phyloP scores from a whole-genome alignment of 1,139 yeast genomes.

The Kurtzmaniella natalensis region DNA sequence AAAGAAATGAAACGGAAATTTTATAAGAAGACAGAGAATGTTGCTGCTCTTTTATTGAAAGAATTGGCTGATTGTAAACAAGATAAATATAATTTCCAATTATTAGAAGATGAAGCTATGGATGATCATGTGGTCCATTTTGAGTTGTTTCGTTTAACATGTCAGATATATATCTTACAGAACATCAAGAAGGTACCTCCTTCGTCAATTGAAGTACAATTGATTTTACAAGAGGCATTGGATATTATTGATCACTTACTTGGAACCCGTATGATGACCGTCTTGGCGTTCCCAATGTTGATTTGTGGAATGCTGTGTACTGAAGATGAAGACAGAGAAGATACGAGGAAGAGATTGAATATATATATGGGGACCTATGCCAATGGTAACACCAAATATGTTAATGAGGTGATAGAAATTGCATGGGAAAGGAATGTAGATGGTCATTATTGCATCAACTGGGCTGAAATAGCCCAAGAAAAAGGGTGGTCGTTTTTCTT shows the following conservation, averaged over 20 bases:
- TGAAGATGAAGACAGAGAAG: not conserved
- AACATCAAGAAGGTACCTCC: not conserved
- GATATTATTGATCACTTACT: not conserved
- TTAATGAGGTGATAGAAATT: not conserved
- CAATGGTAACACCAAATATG: constrained; percentile 1
- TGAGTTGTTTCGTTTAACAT: not conserved
- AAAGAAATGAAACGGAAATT: not conserved
- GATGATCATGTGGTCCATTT: not conserved
- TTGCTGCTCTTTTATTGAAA: not conserved
- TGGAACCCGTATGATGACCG: not conserved
- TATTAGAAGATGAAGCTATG: not conserved
- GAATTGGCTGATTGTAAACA: not conserved
- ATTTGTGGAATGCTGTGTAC: not conserved
- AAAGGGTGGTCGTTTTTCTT: not conserved
- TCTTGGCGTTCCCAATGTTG: not conserved
- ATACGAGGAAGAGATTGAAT: not conserved
- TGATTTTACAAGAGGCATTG: not conserved
- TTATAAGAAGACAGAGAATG: not conserved
- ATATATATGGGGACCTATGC: not conserved
- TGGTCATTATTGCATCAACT: not conserved
- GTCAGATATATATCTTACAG: not conserved
- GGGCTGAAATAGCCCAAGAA: not conserved
- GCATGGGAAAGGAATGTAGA: not conserved
- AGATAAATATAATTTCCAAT: not conserved
- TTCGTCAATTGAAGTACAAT: not conserved